phyloP scores from a whole-genome alignment of 805 yeast genomes.

The Cephaloascus fragrans region DNA sequence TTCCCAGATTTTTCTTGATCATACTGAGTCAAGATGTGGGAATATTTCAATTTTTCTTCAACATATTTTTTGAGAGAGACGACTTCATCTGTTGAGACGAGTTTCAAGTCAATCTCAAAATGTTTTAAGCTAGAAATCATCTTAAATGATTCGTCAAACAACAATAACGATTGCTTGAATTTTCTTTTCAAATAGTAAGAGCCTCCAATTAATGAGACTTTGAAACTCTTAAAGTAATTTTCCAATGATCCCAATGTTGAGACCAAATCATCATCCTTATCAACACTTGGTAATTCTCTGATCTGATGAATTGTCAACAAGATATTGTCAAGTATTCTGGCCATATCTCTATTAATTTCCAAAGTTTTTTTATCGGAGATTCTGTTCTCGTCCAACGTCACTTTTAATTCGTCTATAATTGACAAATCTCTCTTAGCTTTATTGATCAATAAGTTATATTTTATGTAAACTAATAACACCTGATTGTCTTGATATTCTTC shows the following conservation, averaged over 20 bases:
- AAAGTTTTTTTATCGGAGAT: constrained; percentile 12
- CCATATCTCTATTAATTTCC: constrained; percentile 27
- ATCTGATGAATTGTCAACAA: constrained; percentile 46
- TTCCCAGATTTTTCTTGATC: constrained; percentile 14
- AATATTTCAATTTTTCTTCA: constrained; percentile 9
- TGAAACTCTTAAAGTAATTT: constrained; percentile 34
- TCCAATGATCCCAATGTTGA: constrained; percentile 42
- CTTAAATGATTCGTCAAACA: constrained; percentile 23
- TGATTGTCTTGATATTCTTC: constrained; percentile 62
- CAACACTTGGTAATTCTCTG: constrained; percentile 84
- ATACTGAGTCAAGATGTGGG: constrained; percentile 41
- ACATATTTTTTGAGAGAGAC: constrained; percentile 9
- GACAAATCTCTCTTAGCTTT: constrained; percentile 65
- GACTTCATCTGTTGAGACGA: not conserved
- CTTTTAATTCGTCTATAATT: constrained; percentile 26
- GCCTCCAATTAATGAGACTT: constrained; percentile 33
- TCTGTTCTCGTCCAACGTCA: constrained; percentile 4
- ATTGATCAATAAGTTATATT: constrained; percentile 54
- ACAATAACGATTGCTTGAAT: constrained; percentile 37
- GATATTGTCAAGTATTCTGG: constrained; percentile 42
- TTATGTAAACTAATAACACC: constrained; percentile 65
- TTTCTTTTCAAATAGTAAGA: constrained; percentile 29
- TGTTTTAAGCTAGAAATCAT: constrained; percentile 3
- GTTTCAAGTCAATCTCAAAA: constrained; percentile 15
- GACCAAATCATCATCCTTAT: constrained; percentile 65